phyloP scores from a whole-genome alignment of 495 filamentous ascomycete genomes.

The Emericellopsis terricola region DNA sequence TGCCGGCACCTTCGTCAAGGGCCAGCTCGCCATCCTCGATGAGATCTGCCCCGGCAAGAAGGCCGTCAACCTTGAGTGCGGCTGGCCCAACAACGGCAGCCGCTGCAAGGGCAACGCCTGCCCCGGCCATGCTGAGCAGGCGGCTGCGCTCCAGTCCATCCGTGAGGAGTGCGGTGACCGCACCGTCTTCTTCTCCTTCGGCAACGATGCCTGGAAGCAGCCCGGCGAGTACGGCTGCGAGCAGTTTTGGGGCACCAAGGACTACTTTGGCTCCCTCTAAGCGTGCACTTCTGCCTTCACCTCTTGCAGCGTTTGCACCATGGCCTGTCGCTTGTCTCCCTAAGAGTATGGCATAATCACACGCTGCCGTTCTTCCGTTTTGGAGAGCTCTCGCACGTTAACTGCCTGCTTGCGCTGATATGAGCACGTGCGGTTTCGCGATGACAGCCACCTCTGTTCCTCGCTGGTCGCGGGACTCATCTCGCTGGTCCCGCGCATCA shows the following conservation, averaged over 20 bases:
- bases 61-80: conserved; percentile 70
- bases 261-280: conserved; percentile 10
- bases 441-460: too few species aligned
- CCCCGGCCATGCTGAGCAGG: conserved; percentile 49
- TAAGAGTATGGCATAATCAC: too few species aligned
- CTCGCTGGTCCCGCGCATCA: too few species aligned
- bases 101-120: conserved; percentile 49
- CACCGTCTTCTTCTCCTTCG: conserved; percentile 63
- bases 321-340: too few species aligned
- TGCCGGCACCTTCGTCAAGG: conserved; percentile 56
- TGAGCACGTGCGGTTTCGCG: too few species aligned
- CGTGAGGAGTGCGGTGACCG: conserved; percentile 28
- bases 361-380: too few species aligned
- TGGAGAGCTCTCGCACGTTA: too few species aligned
- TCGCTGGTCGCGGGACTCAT: too few species aligned
- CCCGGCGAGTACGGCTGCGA: conserved; percentile 55
- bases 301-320: neutral
- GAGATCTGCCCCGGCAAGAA: conserved; percentile 43
- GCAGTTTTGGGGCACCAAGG: conserved; percentile 50
- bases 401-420: too few species aligned
- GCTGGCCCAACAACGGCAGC: conserved; percentile 71
- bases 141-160: conserved; percentile 50
- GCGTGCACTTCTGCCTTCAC: conserved; percentile 3
- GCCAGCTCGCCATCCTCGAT: conserved; percentile 48
- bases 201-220: conserved; percentile 69